Base-by-base conservation (phyloP, 1,284 basidiomycete species). In the Rhodotorula sp. region DNA sequence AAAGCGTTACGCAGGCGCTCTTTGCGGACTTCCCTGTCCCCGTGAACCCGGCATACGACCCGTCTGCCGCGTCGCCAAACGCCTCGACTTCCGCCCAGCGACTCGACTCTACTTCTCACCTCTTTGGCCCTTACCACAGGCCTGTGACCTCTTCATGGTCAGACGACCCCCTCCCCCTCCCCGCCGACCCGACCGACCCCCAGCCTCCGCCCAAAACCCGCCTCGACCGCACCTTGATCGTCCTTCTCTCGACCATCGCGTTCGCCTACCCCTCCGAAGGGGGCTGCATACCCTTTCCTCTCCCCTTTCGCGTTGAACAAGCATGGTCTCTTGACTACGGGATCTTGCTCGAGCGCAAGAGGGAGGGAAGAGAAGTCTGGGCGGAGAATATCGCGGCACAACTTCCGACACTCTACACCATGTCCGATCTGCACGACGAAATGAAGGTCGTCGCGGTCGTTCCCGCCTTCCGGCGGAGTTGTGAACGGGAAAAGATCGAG, bases 361-460 rank as follows among this genome's bases (percentile, higher is more conserved):
- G 19, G 32, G 49, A n/a, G 47, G 29, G 60, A 0, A 55, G 32
- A 19, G 49, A 60, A 24, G 55, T 7, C 9, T 30, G 29, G 57
- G 56, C 64, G 51, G 54, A 51, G 55, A 11, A 22, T 20, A 10
- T 29, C 20, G 2, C 13, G 48, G 83, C 30, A 86, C 86, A 0
- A 86, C 85, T 24, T 86, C 82, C 85, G 19, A 82, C 86, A 0
- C 83, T 92, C 30, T 90, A 90, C 0, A 88, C 89, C 5, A 83
- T 94, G 32, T 93, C 90, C 15, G 89, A 87, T 72, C 88, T 90
- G 0, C 88, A 90, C 57, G 85, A 89, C 2, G 92, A 94, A 79
- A 84, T 90, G 61, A 85, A 85, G 36, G 72, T 72, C 36, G 66
- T 69, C 8, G 53, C 15, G 47, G 32, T 52, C 51, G 48, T 11